Percentiles rank a stretch among this genome's conserved stretches.
Conservation (phyloP, 169 alveolate genomes). For the Plasmodium adleri region DNA sequence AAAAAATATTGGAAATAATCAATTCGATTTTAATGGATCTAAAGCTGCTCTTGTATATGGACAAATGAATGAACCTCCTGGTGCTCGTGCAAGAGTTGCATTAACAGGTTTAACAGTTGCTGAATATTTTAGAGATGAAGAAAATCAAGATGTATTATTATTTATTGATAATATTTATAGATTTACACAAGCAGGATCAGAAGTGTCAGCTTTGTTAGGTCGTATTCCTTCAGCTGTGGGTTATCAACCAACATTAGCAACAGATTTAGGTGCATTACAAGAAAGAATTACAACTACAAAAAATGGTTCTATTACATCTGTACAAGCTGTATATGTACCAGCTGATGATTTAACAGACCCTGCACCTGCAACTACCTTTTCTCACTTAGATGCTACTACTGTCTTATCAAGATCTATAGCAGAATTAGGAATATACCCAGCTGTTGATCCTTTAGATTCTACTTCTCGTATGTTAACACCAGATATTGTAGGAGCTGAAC, state of each 20-base stretch:
- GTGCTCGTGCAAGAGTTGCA: slow-evolving; percentile 99
- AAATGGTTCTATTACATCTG: slow-evolving; percentile 98
- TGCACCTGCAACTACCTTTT: slow-evolving; percentile 99
- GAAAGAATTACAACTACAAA: slow-evolving; percentile 98
- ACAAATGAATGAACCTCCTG: slow-evolving; percentile 99
- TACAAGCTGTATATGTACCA: slow-evolving; percentile 99
- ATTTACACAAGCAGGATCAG: slow-evolving; percentile 97
- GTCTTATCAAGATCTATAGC: slow-evolving; percentile 97
- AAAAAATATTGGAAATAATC: slow-evolving; percentile 81
- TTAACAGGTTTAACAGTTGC: slow-evolving; percentile 98
- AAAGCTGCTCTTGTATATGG: slow-evolving; percentile 98
- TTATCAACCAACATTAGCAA: slow-evolving; percentile 98
- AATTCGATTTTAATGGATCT: slow-evolving; percentile 91
- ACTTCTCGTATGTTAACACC: slow-evolving; percentile 96
- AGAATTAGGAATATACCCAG: slow-evolving; percentile 98
- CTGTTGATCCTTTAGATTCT: slow-evolving; percentile 98
- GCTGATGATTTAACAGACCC: slow-evolving; percentile 99
- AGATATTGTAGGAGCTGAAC: slow-evolving; percentile 94
- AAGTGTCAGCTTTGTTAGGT: slow-evolving; percentile 97
- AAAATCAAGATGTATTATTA: slow-evolving; percentile 96
- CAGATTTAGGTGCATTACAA: slow-evolving; percentile 97
- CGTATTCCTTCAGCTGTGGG: slow-evolving; percentile 99
- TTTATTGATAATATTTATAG: slow-evolving; percentile 98
- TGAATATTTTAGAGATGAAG: slow-evolving; percentile 98
- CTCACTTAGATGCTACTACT: slow-evolving; percentile 98